Evolutionary conservation across 345 rosid species (phyloP), one percentile per base, ranked within the genome.

Genomic region (Dimocarpus longan): DNA sequence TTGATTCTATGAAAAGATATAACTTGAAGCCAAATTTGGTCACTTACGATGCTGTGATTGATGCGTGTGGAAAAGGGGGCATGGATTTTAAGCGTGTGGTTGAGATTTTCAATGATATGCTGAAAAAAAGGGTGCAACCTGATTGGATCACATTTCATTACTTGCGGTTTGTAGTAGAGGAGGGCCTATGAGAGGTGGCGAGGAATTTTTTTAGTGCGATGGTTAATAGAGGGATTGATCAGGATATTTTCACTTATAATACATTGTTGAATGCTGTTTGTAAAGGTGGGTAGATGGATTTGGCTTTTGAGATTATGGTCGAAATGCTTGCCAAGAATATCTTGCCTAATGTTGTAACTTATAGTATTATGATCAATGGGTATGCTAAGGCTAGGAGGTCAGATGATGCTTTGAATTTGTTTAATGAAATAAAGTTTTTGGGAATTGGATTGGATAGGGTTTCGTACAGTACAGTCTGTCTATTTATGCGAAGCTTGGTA

Each of bases 11-110:
- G 99, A 89, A 87, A 79, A 65, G 21, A 19, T 83, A 80, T 63
- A 89, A 92, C 18, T 76, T 95, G 87, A 95, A 89, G 87, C 98
- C 97, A 1, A 95, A 95, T 86, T 85, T 91, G 80, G 99, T 95
- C 26, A 92, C 98, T 68, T 93, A 93, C 79, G 93, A 95, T 83
- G 93, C 95, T 16, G 97, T 95, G 81, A 92, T 95, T 66, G 99
- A 93, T 63, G 99, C 97, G 0, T 93, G 93, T 64, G 99, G 93
- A 28, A 95, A 92, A 84, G 96, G 97, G 7, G 98, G 97, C 39
- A 86, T 93, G 79, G 95, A 89, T 81, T 95, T 86, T 82, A 89
- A 79, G 50, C 82, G 79, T 70, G 96, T 85, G 46, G 86, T 86
- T 66, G 87, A 82, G 85, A 88, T 91, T 77, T 93, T 95, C 19